A percentile compares a stretch with the other conserved stretches of the same genome.
These are phyloP conservation scores for Sesbania bispinosa DNA, from an alignment of 306 rosid species.

Conservation along the genomic window DNA sequence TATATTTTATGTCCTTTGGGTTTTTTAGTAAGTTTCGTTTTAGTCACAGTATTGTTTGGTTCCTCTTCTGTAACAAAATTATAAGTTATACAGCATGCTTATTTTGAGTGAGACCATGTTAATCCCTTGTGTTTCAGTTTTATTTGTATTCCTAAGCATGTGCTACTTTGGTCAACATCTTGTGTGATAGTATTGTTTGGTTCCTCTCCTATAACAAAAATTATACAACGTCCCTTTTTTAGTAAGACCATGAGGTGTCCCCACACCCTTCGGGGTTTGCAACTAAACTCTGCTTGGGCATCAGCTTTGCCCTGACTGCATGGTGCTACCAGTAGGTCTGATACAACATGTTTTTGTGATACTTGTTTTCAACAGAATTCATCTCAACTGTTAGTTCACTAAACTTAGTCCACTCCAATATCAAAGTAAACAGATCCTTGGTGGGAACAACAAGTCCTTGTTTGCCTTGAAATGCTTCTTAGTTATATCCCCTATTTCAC, in stretches of 20 bases:
- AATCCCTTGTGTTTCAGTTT: not conserved
- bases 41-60: no score
- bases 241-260: not conserved
- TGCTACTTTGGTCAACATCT: not conserved
- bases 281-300: not conserved
- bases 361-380: slow-evolving; percentile 6
- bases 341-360: not conserved
- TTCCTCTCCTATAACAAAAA: not conserved
- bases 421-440: not conserved
- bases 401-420: not conserved
- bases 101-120: no score
- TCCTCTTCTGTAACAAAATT: no score
- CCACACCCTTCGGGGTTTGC: not conserved
- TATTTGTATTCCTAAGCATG: not conserved
- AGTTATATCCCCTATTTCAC: not conserved
- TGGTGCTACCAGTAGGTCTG: not conserved
- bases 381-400: not conserved
- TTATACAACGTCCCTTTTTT: not conserved
- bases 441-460: not conserved
- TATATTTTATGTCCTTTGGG: not conserved
- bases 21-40: not conserved
- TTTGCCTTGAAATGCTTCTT: not conserved
- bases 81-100: no score
- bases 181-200: not conserved
- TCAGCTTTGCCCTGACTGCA: not conserved